These are phyloP conservation scores for Neobulgaria alba DNA, from an alignment of 2,329 filamentous ascomycete species.

Conservation along the genomic window DNA sequence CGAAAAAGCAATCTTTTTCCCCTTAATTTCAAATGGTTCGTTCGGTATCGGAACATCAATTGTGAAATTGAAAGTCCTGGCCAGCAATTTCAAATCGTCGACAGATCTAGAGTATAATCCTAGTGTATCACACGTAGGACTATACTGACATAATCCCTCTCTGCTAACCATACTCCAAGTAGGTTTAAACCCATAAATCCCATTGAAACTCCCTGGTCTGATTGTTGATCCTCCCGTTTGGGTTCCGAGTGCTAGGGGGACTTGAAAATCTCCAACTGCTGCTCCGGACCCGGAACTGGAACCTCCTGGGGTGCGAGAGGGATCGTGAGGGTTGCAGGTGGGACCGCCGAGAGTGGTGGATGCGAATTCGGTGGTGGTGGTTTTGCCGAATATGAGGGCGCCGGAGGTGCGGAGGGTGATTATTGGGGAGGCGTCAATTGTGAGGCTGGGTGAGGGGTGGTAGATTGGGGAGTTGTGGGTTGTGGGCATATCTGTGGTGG, in stretches of 20 bases:
- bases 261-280: slow-evolving; percentile 55
- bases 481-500: slow-evolving; percentile 44
- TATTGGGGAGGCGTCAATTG: slow-evolving; percentile 46
- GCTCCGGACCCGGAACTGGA: slow-evolving; percentile 60
- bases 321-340: slow-evolving; percentile 49
- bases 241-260: slow-evolving; percentile 51
- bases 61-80: slow-evolving; percentile 42
- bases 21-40: background rate
- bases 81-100: slow-evolving; percentile 48
- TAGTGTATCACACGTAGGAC: slow-evolving; percentile 51
- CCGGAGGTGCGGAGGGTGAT: slow-evolving; percentile 44
- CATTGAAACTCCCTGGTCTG: slow-evolving; percentile 56
- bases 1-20: slow-evolving; percentile 1
- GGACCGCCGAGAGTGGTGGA: slow-evolving; percentile 43
- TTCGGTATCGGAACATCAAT: too few relatives aligned
- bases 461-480: slow-evolving; percentile 48
- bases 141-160: slow-evolving; percentile 52
- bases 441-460: slow-evolving; percentile 32
- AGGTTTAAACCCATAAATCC: slow-evolving; percentile 53
- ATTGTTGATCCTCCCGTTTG: slow-evolving; percentile 59
- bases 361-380: slow-evolving; percentile 57
- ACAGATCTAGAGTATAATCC: slow-evolving; percentile 51
- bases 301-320: slow-evolving; percentile 50
- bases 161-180: slow-evolving; percentile 55
- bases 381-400: slow-evolving; percentile 50